Conservation (phyloP, 768 basidiomycete species). For the Tricholomella constricta region DNA sequence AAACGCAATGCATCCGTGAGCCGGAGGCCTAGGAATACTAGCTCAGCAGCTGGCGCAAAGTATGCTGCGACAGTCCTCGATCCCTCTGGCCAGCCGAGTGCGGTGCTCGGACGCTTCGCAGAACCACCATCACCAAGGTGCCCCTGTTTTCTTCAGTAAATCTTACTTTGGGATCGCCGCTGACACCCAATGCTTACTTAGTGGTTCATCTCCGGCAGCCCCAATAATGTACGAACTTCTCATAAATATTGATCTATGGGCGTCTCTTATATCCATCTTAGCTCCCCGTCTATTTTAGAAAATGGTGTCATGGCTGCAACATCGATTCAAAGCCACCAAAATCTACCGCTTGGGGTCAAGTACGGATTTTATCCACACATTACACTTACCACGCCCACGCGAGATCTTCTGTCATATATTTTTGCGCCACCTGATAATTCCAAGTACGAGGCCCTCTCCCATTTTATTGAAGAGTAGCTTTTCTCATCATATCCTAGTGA, state of each 20-base stretch:
- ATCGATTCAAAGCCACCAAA: constrained; percentile 23
- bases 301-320: constrained; percentile 26
- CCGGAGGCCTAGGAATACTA: constrained; percentile 69
- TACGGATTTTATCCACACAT: constrained; percentile 55
- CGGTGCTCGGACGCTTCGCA: constrained; percentile 24
- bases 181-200: constrained; percentile 22
- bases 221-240: constrained; percentile 40
- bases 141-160: constrained; percentile 13
- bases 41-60: constrained; percentile 45
- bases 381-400: constrained; percentile 60
- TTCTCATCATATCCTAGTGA: constrained; percentile 35
- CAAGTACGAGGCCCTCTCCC: constrained; percentile 39
- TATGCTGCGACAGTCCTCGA: constrained; percentile 35
- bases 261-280: constrained; percentile 24
- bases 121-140: constrained; percentile 28
- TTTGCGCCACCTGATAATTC: constrained; percentile 72
- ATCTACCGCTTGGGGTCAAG: constrained; percentile 44
- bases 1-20: constrained; percentile 60
- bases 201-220: constrained; percentile 36
- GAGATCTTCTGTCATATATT: constrained; percentile 68
- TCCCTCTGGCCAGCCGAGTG: constrained; percentile 25
- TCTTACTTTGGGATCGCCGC: constrained; percentile 15
- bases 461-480: constrained; percentile 16
- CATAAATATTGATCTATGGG: constrained; percentile 12
- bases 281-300: constrained; percentile 31